A percentile compares a stretch with the other conserved stretches of the same genome.
Conservation (phyloP, 1,284 basidiomycete genomes). For the Fomes fomentarius region DNA sequence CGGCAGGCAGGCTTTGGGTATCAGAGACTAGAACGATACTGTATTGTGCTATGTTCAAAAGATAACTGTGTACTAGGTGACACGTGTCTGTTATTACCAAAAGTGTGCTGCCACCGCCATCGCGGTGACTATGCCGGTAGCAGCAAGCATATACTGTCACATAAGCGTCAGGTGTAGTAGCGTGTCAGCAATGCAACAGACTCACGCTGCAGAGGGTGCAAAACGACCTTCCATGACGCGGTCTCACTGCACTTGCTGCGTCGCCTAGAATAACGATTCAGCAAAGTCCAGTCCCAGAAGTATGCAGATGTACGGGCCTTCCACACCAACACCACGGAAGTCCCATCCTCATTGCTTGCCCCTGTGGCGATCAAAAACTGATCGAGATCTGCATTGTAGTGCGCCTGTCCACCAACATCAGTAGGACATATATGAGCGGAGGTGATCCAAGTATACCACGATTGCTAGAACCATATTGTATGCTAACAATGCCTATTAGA, state of each 20-base stretch:
- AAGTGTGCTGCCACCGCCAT: too few species aligned
- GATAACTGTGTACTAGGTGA: too few species aligned
- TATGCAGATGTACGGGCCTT: not conserved
- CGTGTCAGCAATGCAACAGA: too few species aligned
- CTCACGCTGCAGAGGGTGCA: too few species aligned
- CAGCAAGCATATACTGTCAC: too few species aligned
- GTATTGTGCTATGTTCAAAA: too few species aligned
- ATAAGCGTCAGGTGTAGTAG: too few species aligned
- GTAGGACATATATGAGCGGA: not conserved
- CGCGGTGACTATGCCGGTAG: too few species aligned
- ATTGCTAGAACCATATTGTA: not conserved
- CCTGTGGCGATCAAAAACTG: conserved; percentile 3
- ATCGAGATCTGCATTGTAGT: conserved; percentile 3
- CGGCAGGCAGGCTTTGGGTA: not conserved
- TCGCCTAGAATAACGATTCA: not conserved
- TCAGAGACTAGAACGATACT: not conserved
- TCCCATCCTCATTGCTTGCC: not conserved
- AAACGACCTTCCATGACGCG: not conserved
- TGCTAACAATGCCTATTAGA: not conserved
- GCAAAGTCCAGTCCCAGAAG: not conserved
- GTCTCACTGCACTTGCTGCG: not conserved
- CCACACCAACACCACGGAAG: not conserved
- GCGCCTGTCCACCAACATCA: not conserved
- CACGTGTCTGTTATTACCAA: too few species aligned
- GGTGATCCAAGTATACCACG: not conserved